Percentiles rank a stretch among this genome's conserved stretches.
Evolutionary conservation across 495 filamentous ascomycete species (phyloP).

Genomic region (Penicillium odoratum): DNA sequence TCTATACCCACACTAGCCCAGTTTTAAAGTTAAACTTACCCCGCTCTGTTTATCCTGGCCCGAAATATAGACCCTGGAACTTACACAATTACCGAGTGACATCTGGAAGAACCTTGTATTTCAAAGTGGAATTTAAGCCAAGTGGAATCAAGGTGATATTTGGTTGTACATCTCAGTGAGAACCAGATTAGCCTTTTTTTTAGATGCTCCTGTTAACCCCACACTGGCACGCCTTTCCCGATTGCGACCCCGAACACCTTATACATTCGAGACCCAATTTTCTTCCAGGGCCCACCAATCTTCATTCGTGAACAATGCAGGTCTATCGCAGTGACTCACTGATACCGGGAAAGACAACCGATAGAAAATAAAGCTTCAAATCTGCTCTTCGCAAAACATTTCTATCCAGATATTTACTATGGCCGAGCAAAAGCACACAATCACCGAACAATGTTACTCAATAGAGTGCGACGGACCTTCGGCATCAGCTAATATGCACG

Average conservation of each 20-base stretch:
- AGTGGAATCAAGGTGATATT: not conserved
- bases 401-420: not conserved
- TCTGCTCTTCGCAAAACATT: not conserved
- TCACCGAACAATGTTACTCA: not conserved
- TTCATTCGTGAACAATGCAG: not conserved
- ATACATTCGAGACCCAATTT: conserved; percentile 7
- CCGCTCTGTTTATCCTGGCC: not conserved
- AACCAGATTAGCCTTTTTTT: not conserved
- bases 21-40: not conserved
- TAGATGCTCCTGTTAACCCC: not conserved
- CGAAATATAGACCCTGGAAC: not conserved
- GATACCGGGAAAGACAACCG: conserved; percentile 2
- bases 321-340: conserved; percentile 11
- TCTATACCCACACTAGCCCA: not conserved
- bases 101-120: too few species aligned
- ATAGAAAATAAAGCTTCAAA: not conserved
- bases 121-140: not conserved
- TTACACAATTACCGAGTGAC: not conserved
- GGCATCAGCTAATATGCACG: not conserved
- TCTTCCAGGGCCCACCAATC: conserved; percentile 2
- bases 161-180: not conserved
- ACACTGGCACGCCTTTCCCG: not conserved
- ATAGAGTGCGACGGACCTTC: not conserved
- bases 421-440: conserved; percentile 1
- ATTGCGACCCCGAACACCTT: not conserved